A percentile compares a stretch with the other conserved stretches of the same genome.
Evolutionary conservation across 2,329 filamentous ascomycete species (phyloP).

Genomic region (Myriangium duriaei): DNA sequence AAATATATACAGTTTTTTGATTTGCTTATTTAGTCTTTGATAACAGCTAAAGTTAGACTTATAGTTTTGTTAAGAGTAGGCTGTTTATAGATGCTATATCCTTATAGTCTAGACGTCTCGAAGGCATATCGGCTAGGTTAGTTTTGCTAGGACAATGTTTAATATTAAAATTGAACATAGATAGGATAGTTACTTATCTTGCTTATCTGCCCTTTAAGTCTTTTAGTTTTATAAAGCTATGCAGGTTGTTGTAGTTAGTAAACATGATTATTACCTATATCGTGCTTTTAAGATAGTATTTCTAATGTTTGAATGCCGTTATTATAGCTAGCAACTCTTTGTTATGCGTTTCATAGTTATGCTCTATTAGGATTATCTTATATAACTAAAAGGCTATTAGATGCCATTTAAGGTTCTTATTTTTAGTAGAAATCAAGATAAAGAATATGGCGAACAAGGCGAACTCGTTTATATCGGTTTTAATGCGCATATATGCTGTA

Average conservation of each 20-base stretch:
- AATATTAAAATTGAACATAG: conserved; percentile 10
- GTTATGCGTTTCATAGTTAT: conserved; percentile 11
- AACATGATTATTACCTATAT: neutral
- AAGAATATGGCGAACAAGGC: conserved; percentile 7
- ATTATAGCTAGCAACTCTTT: conserved; percentile 12
- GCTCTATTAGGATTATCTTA: conserved; percentile 7
- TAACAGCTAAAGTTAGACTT: too few relatives aligned
- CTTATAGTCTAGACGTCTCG: conserved; percentile 6
- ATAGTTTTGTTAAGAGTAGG: too few relatives aligned
- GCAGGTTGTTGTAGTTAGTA: conserved; percentile 10
- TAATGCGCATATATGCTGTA: conserved; percentile 2
- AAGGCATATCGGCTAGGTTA: conserved; percentile 8
- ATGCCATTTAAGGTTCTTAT: too few relatives aligned
- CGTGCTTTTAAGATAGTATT: conserved; percentile 8
- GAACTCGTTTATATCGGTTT: conserved; percentile 9
- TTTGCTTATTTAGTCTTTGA: too few relatives aligned
- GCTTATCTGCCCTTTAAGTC: conserved; percentile 6
- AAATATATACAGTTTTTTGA: too few relatives aligned
- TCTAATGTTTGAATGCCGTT: conserved; percentile 10
- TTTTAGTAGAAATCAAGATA: neutral
- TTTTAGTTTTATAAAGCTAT: neutral
- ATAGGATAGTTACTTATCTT: conserved; percentile 7
- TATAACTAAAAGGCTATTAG: conserved; percentile 6
- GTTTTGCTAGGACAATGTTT: conserved; percentile 2
- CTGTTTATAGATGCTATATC: too few relatives aligned